phyloP scores from a whole-genome alignment of 2,329 filamentous ascomycete genomes.

The Botrytis tulipae region DNA sequence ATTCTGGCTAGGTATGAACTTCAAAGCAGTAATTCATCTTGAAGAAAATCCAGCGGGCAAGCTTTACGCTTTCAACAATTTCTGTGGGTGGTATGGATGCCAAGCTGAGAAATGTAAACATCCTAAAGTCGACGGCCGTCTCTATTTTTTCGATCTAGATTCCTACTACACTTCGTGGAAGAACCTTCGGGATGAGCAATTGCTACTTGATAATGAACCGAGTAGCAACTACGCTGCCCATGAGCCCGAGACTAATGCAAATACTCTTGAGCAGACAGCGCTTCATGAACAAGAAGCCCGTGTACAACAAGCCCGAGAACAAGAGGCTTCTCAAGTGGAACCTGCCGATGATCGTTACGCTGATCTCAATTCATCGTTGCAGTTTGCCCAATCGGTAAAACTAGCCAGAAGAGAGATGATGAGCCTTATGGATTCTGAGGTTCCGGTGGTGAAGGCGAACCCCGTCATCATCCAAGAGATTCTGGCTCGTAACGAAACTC shows the following conservation, averaged over 20 bases:
- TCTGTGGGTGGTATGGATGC: constrained; percentile 2
- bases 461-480: neutral
- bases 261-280: neutral
- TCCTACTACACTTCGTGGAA: neutral
- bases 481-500: neutral
- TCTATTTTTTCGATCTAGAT: neutral
- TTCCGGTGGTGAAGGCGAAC: neutral
- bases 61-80: neutral
- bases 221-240: neutral
- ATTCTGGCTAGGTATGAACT: neutral
- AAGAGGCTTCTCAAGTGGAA: neutral
- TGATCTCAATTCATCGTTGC: too few relatives aligned
- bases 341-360: neutral
- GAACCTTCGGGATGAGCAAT: neutral
- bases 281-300: neutral
- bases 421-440: too few relatives aligned
- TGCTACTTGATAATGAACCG: neutral
- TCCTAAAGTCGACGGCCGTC: neutral
- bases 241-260: neutral
- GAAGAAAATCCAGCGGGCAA: neutral
- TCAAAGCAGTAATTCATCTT: neutral
- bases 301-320: neutral
- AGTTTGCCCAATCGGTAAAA: too few relatives aligned
- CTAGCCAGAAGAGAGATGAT: too few relatives aligned
- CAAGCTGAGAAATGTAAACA: neutral